Percentiles rank a stretch among this genome's conserved stretches.
These are phyloP conservation scores for Aureobasidium sp. DNA, from an alignment of 2,329 filamentous ascomycete genomes.

Conservation along the genomic window DNA sequence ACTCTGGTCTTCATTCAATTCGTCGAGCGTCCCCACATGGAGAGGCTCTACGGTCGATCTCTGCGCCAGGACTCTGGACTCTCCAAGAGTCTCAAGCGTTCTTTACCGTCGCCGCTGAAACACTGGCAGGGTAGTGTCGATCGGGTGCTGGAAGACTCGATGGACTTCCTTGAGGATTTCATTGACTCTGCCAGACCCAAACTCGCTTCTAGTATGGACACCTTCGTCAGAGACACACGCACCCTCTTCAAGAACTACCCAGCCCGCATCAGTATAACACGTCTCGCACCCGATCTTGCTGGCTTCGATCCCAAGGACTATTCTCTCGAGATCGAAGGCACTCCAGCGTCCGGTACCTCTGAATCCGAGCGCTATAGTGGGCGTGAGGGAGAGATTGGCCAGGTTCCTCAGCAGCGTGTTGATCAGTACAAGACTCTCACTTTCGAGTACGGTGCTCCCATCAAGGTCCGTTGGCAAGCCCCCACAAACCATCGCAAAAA, in stretches of 20 bases:
- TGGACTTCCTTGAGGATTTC: slow-evolving; percentile 85
- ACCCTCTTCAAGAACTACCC: slow-evolving; percentile 85
- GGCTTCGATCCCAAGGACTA: slow-evolving; percentile 76
- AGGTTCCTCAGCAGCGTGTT: slow-evolving; percentile 53
- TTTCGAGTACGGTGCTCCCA: slow-evolving; percentile 83
- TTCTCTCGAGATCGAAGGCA: slow-evolving; percentile 56
- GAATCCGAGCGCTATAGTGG: slow-evolving; percentile 53
- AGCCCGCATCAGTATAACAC: slow-evolving; percentile 72
- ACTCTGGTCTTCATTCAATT: slow-evolving; percentile 84
- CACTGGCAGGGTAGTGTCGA: slow-evolving; percentile 82
- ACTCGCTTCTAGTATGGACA: slow-evolving; percentile 75
- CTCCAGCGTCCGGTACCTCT: slow-evolving; percentile 41
- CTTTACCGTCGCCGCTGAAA: slow-evolving; percentile 73
- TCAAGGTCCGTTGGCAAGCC: slow-evolving; percentile 84
- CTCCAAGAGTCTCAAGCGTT: slow-evolving; percentile 81
- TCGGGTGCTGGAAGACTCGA: slow-evolving; percentile 74
- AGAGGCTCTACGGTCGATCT: slow-evolving; percentile 84
- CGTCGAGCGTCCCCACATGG: slow-evolving; percentile 95
- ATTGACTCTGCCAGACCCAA: slow-evolving; percentile 78
- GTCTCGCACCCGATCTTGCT: slow-evolving; percentile 68
- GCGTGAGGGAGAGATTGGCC: slow-evolving; percentile 63
- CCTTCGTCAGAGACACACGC: slow-evolving; percentile 78
- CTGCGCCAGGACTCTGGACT: slow-evolving; percentile 82
- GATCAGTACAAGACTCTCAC: slow-evolving; percentile 63
- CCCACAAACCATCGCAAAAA: slow-evolving; percentile 78